Base-by-base conservation (phyloP, 495 filamentous ascomycete genomes). In the Mytilinidion resinicola region DNA sequence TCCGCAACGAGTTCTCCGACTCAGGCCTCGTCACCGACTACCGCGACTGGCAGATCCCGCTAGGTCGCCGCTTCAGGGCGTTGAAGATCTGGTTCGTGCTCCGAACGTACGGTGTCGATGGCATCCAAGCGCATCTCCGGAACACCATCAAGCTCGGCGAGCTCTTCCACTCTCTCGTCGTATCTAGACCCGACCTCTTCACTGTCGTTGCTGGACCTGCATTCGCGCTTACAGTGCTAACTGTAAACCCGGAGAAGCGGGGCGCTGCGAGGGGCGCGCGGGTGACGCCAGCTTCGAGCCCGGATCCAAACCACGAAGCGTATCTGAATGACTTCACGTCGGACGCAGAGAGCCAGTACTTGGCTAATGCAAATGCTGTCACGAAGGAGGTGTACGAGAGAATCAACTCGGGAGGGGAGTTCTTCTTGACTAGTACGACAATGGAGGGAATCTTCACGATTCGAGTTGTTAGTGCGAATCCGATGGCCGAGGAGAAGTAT, bases 81-180 rank as follows among this genome's bases (percentile, higher is more conserved):
- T 73, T 98, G 50, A 98, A 98, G 78, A 87, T 96, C 66, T 98
- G 93, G 93, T 96, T 96, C 69, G 93, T 98, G 12, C 76, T 98
- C 66, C 80, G 93, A 41, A 86, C 80, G 34, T 96, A 95, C 67
- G 93, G 93, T 0, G 74, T 91, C 53, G 79, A 79, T 50, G 91
- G 93, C 2, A 72, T 98, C 70, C 86, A 86, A 65, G 77, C 74
- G 36, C 84, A 91, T 65, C 81, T 97, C 42, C 76, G 83, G 25
- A 80, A 80, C 53, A 82, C 83, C 12, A 75, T 95, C 57, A 63
- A 64, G 17, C 72, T 91, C 0, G 90, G 90, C 21, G 81, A 91
- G 55, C 69, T 77, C 5, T 96, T 96, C 67, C 80, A 69, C 0
- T 72, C 82, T 30, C 62, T 95, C 5, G 70, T 78, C 25, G 57